These are phyloP conservation scores for Zalaria sp. DNA, from an alignment of 2,329 filamentous ascomycete genomes.

Conservation along the genomic window DNA sequence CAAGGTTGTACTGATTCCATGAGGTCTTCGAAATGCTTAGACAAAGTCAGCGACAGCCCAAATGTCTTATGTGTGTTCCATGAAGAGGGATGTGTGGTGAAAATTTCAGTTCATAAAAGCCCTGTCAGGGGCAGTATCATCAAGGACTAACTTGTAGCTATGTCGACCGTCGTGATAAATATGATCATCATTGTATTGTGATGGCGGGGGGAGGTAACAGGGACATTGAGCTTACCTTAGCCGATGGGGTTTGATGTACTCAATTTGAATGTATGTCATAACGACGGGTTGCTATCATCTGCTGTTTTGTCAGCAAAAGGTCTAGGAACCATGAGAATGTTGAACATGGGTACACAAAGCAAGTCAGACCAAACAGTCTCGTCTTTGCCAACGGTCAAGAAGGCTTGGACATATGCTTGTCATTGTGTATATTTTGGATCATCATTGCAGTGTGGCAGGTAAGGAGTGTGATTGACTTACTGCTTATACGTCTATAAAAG, in stretches of 20 bases:
- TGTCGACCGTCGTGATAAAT: conserved; percentile 27
- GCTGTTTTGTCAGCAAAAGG: neutral
- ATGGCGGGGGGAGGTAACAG: no score
- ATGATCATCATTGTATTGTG: conserved; percentile 18
- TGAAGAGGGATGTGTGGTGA: no score
- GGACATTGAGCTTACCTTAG: no score
- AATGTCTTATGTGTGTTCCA: no score
- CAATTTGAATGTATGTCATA: neutral
- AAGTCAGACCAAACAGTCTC: conserved; percentile 14
- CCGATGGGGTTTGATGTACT: neutral
- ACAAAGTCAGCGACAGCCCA: no score
- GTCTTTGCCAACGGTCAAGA: conserved; percentile 21
- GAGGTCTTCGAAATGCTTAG: no score
- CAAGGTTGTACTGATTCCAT: no score
- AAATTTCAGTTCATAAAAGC: conserved; percentile 3
- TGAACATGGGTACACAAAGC: neutral
- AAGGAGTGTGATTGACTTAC: conserved; percentile 2
- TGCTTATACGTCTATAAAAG: no score
- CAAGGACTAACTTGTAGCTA: conserved; percentile 23
- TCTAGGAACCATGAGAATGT: neutral
- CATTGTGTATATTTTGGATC: conserved; percentile 17
- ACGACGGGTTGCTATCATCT: neutral
- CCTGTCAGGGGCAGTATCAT: conserved; percentile 24
- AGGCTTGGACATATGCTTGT: conserved; percentile 28
- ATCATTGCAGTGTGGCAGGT: conserved; percentile 13